phyloP scores from a whole-genome alignment of 805 yeast genomes.

The Kodamaea nitidulidarum region DNA sequence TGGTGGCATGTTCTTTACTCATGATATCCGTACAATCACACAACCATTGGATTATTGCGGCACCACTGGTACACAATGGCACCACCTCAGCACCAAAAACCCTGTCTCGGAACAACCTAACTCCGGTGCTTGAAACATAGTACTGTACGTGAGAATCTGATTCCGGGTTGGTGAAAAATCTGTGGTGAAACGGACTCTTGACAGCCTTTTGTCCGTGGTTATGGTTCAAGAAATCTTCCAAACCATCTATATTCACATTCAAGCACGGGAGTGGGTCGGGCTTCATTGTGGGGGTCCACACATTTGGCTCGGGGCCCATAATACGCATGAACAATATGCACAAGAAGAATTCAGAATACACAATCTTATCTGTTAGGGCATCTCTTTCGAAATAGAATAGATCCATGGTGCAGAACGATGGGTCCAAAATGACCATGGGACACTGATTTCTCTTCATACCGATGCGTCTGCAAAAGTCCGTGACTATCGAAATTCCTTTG shows the following conservation, averaged over 20 bases:
- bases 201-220: background rate
- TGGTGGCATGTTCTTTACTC: conserved; percentile 48
- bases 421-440: conserved; percentile 45
- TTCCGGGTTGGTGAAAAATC: conserved; percentile 83
- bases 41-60: conserved; percentile 80
- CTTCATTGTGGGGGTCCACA: conserved; percentile 57
- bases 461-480: conserved; percentile 51
- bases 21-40: conserved; percentile 82
- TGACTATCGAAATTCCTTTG: conserved; percentile 75
- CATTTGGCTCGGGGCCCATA: conserved; percentile 64
- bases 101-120: conserved; percentile 51
- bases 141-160: conserved; percentile 80
- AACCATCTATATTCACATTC: background rate
- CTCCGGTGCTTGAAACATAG: conserved; percentile 62
- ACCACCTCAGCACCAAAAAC: conserved; percentile 25
- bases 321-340: conserved; percentile 57
- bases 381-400: conserved; percentile 66
- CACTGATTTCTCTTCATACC: conserved; percentile 43
- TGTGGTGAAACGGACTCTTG: conserved; percentile 68
- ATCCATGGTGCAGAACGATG: conserved; percentile 68
- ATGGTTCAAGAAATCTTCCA: background rate
- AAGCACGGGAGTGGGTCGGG: conserved; percentile 38
- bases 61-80: conserved; percentile 63
- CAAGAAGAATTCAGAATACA: conserved; percentile 61
- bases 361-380: conserved; percentile 50